phyloP scores from a whole-genome alignment of 306 rosid genomes.

The Purshia tridentata region DNA sequence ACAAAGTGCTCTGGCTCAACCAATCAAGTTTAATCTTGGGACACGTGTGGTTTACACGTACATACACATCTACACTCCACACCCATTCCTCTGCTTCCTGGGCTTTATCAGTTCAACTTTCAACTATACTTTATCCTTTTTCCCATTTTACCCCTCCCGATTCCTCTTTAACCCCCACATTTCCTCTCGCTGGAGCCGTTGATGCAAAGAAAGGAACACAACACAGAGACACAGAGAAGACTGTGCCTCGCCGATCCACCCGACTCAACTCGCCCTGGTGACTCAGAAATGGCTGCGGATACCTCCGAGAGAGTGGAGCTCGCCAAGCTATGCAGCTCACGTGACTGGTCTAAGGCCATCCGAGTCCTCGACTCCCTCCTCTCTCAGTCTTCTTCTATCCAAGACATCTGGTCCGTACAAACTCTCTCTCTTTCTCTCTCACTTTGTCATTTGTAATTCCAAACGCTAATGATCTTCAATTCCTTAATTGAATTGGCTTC shows the following conservation, averaged over 20 bases:
- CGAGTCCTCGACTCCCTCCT: slow-evolving; percentile 82
- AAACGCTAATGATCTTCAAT: slow-evolving; percentile 18
- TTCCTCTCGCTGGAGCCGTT: slow-evolving; percentile 21
- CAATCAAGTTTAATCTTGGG: background rate
- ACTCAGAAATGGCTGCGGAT: slow-evolving; percentile 50
- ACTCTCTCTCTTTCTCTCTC: slow-evolving; percentile 11
- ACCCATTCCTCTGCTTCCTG: background rate
- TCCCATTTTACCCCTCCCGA: background rate
- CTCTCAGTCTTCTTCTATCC: slow-evolving; percentile 57
- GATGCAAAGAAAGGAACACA: slow-evolving; percentile 21
- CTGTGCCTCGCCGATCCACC: slow-evolving; percentile 31
- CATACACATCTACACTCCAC: too few relatives aligned
- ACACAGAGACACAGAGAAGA: background rate
- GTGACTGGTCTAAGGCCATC: slow-evolving; percentile 95
- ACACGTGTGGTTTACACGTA: background rate
- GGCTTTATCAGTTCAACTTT: slow-evolving; percentile 2
- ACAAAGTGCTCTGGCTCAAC: background rate
- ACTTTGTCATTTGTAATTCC: slow-evolving; percentile 18
- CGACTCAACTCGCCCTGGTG: slow-evolving; percentile 26
- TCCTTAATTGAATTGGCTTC: background rate
- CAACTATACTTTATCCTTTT: slow-evolving; percentile 14
- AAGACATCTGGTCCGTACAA: slow-evolving; percentile 68
- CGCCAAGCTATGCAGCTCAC: slow-evolving; percentile 72
- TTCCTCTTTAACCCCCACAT: background rate
- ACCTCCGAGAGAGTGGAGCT: slow-evolving; percentile 69